Conservation (phyloP, 1,284 basidiomycete species). For the Malassezia arunalokei region DNA sequence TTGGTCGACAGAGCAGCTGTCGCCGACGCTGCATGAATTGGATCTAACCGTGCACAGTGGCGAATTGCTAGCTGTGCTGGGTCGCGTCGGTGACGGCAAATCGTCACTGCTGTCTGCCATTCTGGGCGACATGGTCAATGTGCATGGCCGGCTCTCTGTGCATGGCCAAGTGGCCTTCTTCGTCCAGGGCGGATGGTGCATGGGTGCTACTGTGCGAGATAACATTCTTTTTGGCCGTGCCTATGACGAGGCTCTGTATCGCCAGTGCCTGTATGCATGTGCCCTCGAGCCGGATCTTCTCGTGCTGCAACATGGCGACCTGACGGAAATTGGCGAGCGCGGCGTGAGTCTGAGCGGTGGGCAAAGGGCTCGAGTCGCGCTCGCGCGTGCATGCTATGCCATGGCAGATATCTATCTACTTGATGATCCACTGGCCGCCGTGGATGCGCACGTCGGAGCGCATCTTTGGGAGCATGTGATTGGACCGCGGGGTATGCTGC, state of each 20-base stretch:
- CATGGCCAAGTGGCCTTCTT: constrained; percentile 71
- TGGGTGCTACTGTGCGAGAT: constrained; percentile 48
- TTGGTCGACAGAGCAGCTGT: constrained; percentile 54
- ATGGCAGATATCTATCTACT: constrained; percentile 58
- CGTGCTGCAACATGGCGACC: constrained; percentile 60
- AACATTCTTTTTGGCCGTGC: constrained; percentile 63
- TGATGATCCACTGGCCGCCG: constrained; percentile 51
- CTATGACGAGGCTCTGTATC: constrained; percentile 58
- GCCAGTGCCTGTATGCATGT: constrained; percentile 55
- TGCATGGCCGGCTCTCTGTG: constrained; percentile 61
- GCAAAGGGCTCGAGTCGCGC: constrained; percentile 63
- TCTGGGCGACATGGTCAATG: constrained; percentile 74
- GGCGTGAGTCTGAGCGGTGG: constrained; percentile 55
- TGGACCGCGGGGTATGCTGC: constrained; percentile 72
- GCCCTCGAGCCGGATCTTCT: constrained; percentile 69
- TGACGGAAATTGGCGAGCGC: constrained; percentile 68
- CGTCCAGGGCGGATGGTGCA: constrained; percentile 72
- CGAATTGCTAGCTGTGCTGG: constrained; percentile 73
- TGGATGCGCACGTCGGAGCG: constrained; percentile 57
- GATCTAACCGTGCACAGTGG: constrained; percentile 66
- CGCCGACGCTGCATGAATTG: constrained; percentile 63
- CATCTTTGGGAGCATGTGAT: constrained; percentile 66
- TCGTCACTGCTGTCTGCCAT: constrained; percentile 49
- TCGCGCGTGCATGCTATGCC: constrained; percentile 47
- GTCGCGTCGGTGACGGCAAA: constrained; percentile 86